Evolutionary conservation across 2,329 filamentous ascomycete species (phyloP).

Genomic region (Emergomyces africanus): DNA sequence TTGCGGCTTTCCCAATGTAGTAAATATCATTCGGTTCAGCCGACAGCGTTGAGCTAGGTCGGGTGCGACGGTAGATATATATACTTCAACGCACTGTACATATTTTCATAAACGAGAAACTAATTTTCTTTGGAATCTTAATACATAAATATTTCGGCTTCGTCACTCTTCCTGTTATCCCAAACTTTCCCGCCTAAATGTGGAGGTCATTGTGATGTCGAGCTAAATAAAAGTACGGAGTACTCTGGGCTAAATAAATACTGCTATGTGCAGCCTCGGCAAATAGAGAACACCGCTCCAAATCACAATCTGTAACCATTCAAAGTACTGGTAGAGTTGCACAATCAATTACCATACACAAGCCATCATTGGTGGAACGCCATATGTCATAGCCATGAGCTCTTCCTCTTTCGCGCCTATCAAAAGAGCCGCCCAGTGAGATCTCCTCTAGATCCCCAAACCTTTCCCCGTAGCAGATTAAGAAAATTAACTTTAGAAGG

Average conservation of each 20-base stretch:
- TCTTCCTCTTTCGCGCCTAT: neutral
- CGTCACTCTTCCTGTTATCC: neutral
- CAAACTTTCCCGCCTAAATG: neutral
- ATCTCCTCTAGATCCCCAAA: neutral
- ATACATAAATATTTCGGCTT: neutral
- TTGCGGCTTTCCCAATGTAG: neutral
- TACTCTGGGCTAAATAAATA: no score
- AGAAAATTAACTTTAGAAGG: neutral
- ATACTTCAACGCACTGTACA: neutral
- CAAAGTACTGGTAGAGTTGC: neutral
- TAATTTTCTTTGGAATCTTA: neutral
- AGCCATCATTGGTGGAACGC: neutral
- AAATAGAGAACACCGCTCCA: neutral
- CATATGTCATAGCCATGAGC: neutral
- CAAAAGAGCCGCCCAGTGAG: neutral
- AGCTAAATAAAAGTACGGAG: no score
- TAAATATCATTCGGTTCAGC: no score
- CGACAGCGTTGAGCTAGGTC: no score
- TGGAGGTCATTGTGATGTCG: neutral
- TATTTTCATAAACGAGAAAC: neutral
- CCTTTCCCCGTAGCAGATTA: no score
- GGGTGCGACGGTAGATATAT: no score
- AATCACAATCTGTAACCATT: neutral
- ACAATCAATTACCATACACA: neutral
- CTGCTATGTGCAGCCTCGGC: neutral